These are phyloP conservation scores for Rehmannia glutinosa DNA, from an alignment of 257 asterid species.

Conservation along the genomic window DNA sequence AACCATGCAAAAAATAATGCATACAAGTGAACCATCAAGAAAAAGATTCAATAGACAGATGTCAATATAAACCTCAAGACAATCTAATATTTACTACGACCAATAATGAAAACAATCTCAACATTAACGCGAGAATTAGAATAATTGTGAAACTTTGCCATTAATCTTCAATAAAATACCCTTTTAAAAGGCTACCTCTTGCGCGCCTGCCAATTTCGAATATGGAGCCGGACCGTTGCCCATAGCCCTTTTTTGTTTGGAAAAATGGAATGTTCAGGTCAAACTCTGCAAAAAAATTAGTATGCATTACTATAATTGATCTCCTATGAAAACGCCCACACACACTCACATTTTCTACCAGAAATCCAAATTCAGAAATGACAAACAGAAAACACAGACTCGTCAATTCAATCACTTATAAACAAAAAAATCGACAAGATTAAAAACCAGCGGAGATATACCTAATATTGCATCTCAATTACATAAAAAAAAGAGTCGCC, in stretches of 20 bases:
- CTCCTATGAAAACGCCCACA: not conserved
- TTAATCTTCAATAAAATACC: not conserved
- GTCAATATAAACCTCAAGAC: not conserved
- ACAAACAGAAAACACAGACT: not conserved
- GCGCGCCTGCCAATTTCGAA: conserved; percentile 81
- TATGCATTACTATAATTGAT: not conserved
- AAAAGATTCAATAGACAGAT: not conserved
- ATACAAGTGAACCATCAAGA: not conserved
- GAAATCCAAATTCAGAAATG: not conserved
- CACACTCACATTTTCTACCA: not conserved
- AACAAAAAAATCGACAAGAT: not conserved
- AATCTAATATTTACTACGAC: not conserved
- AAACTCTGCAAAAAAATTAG: conserved; percentile 16
- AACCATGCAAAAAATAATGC: not conserved
- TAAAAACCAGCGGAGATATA: not conserved
- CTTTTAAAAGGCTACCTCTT: conserved; percentile 42
- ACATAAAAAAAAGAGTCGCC: not conserved
- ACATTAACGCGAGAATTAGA: not conserved
- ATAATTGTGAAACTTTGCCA: not conserved
- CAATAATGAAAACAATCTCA: not conserved
- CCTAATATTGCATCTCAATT: not conserved
- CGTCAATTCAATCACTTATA: not conserved
- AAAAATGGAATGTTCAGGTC: not conserved
- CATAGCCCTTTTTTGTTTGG: conserved; percentile 26
- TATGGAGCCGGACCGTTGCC: conserved; percentile 67